A percentile compares a stretch with the other conserved stretches of the same genome.
Evolutionary conservation across 495 filamentous ascomycete species (phyloP).

Genomic region (Pyronema omphalodes): DNA sequence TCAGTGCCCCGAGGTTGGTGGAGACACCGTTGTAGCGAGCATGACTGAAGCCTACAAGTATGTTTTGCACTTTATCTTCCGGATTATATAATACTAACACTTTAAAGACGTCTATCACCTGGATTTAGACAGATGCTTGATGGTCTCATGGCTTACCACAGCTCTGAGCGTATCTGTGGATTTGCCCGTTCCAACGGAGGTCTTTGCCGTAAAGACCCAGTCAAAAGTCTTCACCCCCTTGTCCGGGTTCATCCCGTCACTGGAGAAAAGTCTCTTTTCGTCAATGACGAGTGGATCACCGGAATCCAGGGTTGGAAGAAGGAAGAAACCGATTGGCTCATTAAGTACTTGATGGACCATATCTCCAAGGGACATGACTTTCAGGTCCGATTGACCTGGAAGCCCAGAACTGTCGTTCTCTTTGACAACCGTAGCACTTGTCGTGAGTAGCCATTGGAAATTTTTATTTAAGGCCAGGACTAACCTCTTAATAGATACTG

Average conservation of each 20-base stretch:
- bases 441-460: slow-evolving; percentile 28
- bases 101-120: slow-evolving; percentile 33
- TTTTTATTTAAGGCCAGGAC: background rate
- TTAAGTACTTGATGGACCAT: slow-evolving; percentile 82
- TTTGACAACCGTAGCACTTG: slow-evolving; percentile 75
- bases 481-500: slow-evolving; percentile 16
- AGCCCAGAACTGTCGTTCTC: slow-evolving; percentile 63
- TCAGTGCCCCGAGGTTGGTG: slow-evolving; percentile 48
- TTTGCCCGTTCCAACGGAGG: slow-evolving; percentile 36
- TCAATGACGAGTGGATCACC: slow-evolving; percentile 72
- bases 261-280: slow-evolving; percentile 69
- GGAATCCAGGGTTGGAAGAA: slow-evolving; percentile 41
- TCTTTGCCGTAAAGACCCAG: slow-evolving; percentile 51
- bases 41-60: slow-evolving; percentile 53
- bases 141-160: slow-evolving; percentile 59
- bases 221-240: slow-evolving; percentile 52
- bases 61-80: background rate
- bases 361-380: slow-evolving; percentile 67
- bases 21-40: slow-evolving; percentile 61
- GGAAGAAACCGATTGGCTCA: slow-evolving; percentile 57
- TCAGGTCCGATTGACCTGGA: slow-evolving; percentile 75
- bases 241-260: slow-evolving; percentile 66
- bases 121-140: slow-evolving; percentile 54
- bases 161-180: slow-evolving; percentile 51
- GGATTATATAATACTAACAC: background rate